phyloP scores from a whole-genome alignment of 2,329 filamentous ascomycete species.

The Neodidymelliopsis sp. region DNA sequence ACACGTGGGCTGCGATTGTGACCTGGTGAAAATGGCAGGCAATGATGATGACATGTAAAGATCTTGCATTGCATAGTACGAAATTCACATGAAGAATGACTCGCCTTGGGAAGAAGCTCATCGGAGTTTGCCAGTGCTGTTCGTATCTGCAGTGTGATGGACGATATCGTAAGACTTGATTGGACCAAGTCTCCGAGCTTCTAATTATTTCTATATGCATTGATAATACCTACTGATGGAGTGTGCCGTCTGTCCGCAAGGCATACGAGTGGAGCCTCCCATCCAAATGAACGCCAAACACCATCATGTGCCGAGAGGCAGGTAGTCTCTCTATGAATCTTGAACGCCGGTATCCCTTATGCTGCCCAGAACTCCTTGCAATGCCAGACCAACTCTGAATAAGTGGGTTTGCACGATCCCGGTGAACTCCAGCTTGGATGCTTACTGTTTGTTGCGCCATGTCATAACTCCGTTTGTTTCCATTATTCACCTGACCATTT shows the following conservation, averaged over 20 bases:
- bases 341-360: not conserved
- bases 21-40: too few species aligned
- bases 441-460: slow-evolving; percentile 5
- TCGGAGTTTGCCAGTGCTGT: not conserved
- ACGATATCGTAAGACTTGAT: not conserved
- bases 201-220: slow-evolving; percentile 2
- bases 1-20: not conserved
- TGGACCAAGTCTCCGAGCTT: not conserved
- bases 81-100: not conserved
- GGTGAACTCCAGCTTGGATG: slow-evolving; percentile 9
- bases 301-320: not conserved
- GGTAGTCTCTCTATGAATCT: not conserved
- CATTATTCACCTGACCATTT: too few species aligned
- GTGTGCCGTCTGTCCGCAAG: not conserved
- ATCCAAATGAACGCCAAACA: not conserved
- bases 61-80: not conserved
- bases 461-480: slow-evolving; percentile 8
- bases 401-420: too few species aligned
- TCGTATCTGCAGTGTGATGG: slow-evolving; percentile 7
- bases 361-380: slow-evolving; percentile 11
- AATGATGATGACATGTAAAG: too few species aligned
- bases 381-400: slow-evolving; percentile 1
- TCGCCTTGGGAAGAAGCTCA: not conserved
- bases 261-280: not conserved
- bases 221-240: not conserved